Evolutionary conservation across 371 early-diverging fungal genomes (phyloP), one percentile per base, ranked within the genome.

Genomic region (Basidiobolus heterosporus): DNA sequence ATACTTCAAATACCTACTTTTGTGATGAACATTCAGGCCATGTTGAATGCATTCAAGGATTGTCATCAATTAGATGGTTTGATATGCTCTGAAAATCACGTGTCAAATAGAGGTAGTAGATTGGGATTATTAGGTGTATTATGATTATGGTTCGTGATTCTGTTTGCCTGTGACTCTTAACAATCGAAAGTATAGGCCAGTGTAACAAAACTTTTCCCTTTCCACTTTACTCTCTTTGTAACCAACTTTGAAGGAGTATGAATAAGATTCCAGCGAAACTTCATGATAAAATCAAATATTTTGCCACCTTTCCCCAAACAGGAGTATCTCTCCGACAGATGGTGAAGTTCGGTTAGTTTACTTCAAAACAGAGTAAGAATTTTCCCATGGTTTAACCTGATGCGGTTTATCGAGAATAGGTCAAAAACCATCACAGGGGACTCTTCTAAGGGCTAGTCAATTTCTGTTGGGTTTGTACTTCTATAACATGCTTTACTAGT

Each of bases 271-370:
- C 65, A n/a, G 65, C 75, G 13, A 72, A 77, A 46, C 64, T 86
- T 14, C 69, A 74, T 46, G 77, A 72, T 39, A 79, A 71, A 55
- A 83, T 83, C 49, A 72, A 68, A 38, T 72, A 79, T 61, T 80
- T 76, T 65, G 78, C 81, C 36, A 70, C 67, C 51, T 77, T 85
- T 45, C 86, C 87, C 18, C 93, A 89, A 60, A 92, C 93, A 0
- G 82, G 85, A 16, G 90, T 92, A 23, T 89, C 90, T 15, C 65
- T 92, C 48, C 69, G 78, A 45, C 88, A 92, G 66, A 88, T 91
- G 88, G 88, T 89, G 54, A 78, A 85, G 72, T 91, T 89, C 67
- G 90, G 91, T 64, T 71, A 59, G 62, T 18, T 16, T 39, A 4
- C 46, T 39, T 3, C 37, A 20, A 13, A 19, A 36, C 16, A 13